Conservation (phyloP, 1,139 yeast species). For the Lodderomyces oxycetoniae region DNA sequence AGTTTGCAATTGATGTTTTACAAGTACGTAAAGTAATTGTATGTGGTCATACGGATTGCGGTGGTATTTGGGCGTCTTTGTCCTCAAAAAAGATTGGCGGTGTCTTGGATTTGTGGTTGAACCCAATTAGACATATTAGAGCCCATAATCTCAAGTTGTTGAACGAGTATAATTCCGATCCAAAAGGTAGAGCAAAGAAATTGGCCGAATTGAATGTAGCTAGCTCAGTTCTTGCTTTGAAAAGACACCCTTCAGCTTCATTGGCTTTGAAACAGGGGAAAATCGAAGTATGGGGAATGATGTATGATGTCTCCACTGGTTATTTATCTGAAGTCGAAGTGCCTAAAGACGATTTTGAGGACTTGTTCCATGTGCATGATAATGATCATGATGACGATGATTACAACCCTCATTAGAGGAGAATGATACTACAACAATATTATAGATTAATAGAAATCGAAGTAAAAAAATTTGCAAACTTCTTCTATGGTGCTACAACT, state of each 20-base stretch:
- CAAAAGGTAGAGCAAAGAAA: slow-evolving; percentile 56
- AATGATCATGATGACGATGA: slow-evolving; percentile 27
- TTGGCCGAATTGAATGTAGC: slow-evolving; percentile 79
- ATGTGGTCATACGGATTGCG: slow-evolving; percentile 98
- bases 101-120: slow-evolving; percentile 72
- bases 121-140: slow-evolving; percentile 66
- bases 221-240: slow-evolving; percentile 51
- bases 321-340: slow-evolving; percentile 51
- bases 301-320: slow-evolving; percentile 84
- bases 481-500: too few species aligned
- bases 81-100: slow-evolving; percentile 68
- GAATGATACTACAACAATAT: too few species aligned
- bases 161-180: slow-evolving; percentile 37
- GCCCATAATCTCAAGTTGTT: slow-evolving; percentile 52
- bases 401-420: slow-evolving; percentile 17
- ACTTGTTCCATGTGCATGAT: slow-evolving; percentile 47
- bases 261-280: slow-evolving; percentile 66
- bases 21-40: slow-evolving; percentile 80
- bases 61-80: slow-evolving; percentile 88
- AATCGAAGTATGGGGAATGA: slow-evolving; percentile 83
- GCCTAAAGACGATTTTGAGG: slow-evolving; percentile 49
- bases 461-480: too few species aligned
- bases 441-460: too few species aligned
- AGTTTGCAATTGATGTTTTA: slow-evolving; percentile 84
- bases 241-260: slow-evolving; percentile 71